Evolutionary conservation across 163 green algal species (phyloP).

Genomic region (Scenedesmus sp.): DNA sequence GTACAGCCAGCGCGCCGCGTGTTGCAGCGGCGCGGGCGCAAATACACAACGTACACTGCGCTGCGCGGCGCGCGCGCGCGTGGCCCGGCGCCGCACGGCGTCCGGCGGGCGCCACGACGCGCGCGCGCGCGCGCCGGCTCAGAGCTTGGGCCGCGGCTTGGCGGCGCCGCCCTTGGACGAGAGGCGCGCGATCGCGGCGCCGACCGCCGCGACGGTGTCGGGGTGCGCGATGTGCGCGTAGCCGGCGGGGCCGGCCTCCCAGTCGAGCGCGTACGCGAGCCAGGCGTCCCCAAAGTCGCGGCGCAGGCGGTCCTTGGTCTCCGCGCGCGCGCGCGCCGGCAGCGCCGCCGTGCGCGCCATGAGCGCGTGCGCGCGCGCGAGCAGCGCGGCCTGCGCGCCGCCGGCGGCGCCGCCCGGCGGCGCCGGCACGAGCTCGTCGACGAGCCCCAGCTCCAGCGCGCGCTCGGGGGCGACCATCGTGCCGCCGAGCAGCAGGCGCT

Average conservation of each 20-base stretch:
- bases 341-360: slow-evolving; percentile 51
- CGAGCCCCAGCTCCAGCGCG: slow-evolving; percentile 60
- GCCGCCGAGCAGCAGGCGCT: slow-evolving; percentile 60
- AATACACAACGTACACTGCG: too few species aligned
- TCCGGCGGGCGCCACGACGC: too few species aligned
- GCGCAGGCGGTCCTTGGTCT: slow-evolving; percentile 56
- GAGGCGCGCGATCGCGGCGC: slow-evolving; percentile 54
- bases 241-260: slow-evolving; percentile 49
- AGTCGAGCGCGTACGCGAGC: slow-evolving; percentile 49
- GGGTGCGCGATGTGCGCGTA: slow-evolving; percentile 53
- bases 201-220: slow-evolving; percentile 52
- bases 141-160: slow-evolving; percentile 36
- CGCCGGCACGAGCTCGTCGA: slow-evolving; percentile 61
- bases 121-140: not conserved
- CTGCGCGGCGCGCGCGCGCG: too few species aligned
- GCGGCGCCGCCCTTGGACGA: slow-evolving; percentile 22
- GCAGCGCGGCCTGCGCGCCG: slow-evolving; percentile 13
- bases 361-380: slow-evolving; percentile 16
- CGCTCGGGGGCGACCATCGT: slow-evolving; percentile 48
- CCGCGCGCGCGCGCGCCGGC: slow-evolving; percentile 46
- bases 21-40: too few species aligned
- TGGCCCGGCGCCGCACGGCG: too few species aligned
- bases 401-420: slow-evolving; percentile 43
- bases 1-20: too few species aligned
- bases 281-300: slow-evolving; percentile 51